phyloP scores from a whole-genome alignment of 441 rosid genomes.

The Pelargonium australe region DNA sequence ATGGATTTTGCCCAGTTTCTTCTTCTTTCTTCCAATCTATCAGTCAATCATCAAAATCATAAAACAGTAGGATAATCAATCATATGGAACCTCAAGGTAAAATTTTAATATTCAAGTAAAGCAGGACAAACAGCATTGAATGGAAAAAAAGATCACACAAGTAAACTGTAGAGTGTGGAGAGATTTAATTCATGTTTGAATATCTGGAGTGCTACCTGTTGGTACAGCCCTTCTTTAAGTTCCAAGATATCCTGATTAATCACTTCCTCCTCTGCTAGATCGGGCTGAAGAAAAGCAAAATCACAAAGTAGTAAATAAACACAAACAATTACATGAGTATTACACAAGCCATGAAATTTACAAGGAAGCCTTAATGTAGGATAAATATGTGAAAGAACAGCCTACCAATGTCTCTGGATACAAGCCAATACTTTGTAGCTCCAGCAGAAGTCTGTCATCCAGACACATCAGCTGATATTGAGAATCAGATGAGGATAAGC shows the following conservation, averaged over 20 bases:
- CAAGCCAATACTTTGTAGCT: slow-evolving; percentile 78
- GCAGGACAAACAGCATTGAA: background rate
- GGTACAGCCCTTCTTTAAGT: slow-evolving; percentile 55
- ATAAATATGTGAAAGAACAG: slow-evolving; percentile 15
- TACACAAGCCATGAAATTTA: background rate
- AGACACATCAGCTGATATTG: slow-evolving; percentile 64
- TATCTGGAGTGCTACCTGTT: slow-evolving; percentile 46
- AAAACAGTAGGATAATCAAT: background rate
- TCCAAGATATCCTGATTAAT: slow-evolving; percentile 56
- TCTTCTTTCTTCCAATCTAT: slow-evolving; percentile 40
- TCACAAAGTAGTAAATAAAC: background rate
- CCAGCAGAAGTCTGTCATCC: slow-evolving; percentile 71
- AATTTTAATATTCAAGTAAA: background rate
- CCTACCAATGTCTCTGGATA: slow-evolving; percentile 78
- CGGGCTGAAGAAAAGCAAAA: slow-evolving; percentile 55
- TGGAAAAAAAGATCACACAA: background rate
- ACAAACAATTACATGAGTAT: background rate
- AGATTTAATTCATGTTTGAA: background rate
- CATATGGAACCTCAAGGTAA: background rate
- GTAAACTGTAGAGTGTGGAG: background rate
- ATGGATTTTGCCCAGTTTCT: slow-evolving; percentile 25
- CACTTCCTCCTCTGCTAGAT: slow-evolving; percentile 64
- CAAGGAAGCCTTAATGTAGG: background rate
- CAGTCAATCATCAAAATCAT: slow-evolving; percentile 1
- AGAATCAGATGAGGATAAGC: slow-evolving; percentile 41